phyloP scores from a whole-genome alignment of 148 eudicot species.

The Nepenthes gracilis region DNA sequence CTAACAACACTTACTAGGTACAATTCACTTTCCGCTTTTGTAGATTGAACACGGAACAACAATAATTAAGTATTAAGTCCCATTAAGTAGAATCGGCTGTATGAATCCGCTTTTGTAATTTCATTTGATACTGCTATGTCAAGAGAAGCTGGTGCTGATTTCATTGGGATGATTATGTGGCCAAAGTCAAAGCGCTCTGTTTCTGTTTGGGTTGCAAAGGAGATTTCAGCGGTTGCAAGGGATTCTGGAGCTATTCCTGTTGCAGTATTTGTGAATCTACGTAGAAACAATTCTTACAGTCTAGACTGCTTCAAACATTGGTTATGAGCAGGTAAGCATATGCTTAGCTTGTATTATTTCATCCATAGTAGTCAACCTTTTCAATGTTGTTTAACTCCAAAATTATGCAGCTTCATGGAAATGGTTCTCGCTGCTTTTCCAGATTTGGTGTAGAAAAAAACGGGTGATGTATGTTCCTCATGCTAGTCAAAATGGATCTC shows the following conservation, averaged over 20 bases:
- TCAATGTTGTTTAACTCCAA: constrained; percentile 4
- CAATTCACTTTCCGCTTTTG: no score
- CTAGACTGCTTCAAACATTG: constrained; percentile 58
- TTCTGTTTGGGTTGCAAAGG: constrained; percentile 68
- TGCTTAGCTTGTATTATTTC: not conserved
- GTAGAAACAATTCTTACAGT: constrained; percentile 60
- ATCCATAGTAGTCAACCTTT: not conserved
- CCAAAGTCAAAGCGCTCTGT: constrained; percentile 90
- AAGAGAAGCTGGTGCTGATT: constrained; percentile 89
- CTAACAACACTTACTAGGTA: no score
- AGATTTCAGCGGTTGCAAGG: constrained; percentile 73
- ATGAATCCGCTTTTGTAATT: no score
- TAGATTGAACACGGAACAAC: no score
- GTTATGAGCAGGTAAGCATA: constrained; percentile 52
- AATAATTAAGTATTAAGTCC: no score
- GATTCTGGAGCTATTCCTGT: constrained; percentile 76
- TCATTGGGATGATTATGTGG: constrained; percentile 95
- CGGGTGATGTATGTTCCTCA: constrained; percentile 82
- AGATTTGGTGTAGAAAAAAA: constrained; percentile 32
- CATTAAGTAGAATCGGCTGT: no score
- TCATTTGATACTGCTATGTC: constrained; percentile 70
- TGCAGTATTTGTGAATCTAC: constrained; percentile 88
- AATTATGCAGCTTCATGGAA: constrained; percentile 77
- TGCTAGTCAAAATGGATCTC: constrained; percentile 65
- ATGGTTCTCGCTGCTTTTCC: constrained; percentile 74